Percentiles rank a stretch among this genome's conserved stretches.
Conservation (phyloP, 2,329 filamentous ascomycete species). For the Penicillium sp. region DNA sequence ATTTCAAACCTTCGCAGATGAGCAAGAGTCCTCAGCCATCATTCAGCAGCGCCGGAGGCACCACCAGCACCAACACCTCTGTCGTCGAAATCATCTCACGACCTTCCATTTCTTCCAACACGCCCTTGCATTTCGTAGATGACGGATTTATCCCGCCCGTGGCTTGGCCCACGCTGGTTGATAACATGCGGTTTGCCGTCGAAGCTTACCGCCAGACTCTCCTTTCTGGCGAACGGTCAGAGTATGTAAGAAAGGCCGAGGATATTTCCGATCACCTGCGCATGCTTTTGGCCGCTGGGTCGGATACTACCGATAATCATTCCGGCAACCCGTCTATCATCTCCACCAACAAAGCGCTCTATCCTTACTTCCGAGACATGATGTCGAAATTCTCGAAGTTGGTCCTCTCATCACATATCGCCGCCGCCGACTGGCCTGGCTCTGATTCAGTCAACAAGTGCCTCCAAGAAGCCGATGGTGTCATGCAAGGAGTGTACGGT, state of each 20-base stretch:
- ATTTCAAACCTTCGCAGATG: conserved; percentile 42
- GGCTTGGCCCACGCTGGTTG: conserved; percentile 85
- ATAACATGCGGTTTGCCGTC: conserved; percentile 89
- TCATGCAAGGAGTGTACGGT: conserved; percentile 88
- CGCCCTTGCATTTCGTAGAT: conserved; percentile 86
- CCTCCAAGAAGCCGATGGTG: conserved; percentile 93
- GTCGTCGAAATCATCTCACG: conserved; percentile 53
- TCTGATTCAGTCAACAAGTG: conserved; percentile 94
- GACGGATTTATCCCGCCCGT: conserved; percentile 77
- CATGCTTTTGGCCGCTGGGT: conserved; percentile 89
- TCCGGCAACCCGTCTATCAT: conserved; percentile 99
- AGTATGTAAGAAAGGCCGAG: conserved; percentile 93
- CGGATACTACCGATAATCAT: conserved; percentile 96
- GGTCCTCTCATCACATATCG: conserved; percentile 96
- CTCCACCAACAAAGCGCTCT: conserved; percentile 93
- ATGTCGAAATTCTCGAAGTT: conserved; percentile 99
- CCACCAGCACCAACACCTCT: conserved; percentile 56
- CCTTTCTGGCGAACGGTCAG: conserved; percentile 75
- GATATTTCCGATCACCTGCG: conserved; percentile 97
- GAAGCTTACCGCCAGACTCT: conserved; percentile 91
- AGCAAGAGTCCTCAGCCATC: conserved; percentile 22
- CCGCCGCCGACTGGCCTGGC: conserved; percentile 91
- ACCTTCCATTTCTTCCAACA: conserved; percentile 48
- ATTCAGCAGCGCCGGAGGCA: conserved; percentile 46
- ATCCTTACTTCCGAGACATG: conserved; percentile 97